These are phyloP conservation scores for Ascochyta viciae-villosae DNA, from an alignment of 2,329 filamentous ascomycete genomes.

Conservation along the genomic window DNA sequence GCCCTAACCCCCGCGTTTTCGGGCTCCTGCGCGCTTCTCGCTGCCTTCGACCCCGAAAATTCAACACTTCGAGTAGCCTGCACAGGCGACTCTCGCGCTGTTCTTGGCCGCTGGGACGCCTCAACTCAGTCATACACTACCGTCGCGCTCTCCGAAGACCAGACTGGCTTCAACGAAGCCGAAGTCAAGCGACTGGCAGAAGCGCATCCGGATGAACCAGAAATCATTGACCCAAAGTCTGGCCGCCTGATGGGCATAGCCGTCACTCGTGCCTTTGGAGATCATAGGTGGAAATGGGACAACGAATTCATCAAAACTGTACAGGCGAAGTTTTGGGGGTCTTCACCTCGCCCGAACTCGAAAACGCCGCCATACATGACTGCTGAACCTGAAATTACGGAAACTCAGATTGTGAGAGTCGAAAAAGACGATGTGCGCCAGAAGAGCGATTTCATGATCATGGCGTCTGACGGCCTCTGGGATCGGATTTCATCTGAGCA, in stretches of 20 bases:
- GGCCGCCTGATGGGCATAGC: conserved; percentile 69
- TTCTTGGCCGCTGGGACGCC: conserved; percentile 62
- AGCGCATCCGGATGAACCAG: conserved; percentile 69
- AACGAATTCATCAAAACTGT: conserved; percentile 56
- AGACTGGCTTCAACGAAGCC: conserved; percentile 67
- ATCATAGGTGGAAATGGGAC: conserved; percentile 72
- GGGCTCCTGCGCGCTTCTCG: conserved; percentile 70
- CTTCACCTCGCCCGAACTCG: conserved; percentile 52
- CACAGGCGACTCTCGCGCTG: conserved; percentile 71
- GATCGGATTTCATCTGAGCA: conserved; percentile 65
- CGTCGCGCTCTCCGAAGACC: conserved; percentile 67
- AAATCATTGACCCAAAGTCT: conserved; percentile 59
- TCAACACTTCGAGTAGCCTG: conserved; percentile 68
- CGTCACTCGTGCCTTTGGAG: conserved; percentile 72
- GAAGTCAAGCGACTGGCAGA: conserved; percentile 63
- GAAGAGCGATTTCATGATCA: conserved; percentile 64
- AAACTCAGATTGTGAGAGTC: conserved; percentile 58
- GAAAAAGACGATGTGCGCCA: conserved; percentile 32
- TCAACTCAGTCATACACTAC: conserved; percentile 57
- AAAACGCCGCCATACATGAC: conserved; percentile 71
- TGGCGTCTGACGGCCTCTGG: conserved; percentile 73
- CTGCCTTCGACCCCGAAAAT: conserved; percentile 64
- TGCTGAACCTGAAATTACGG: conserved; percentile 69
- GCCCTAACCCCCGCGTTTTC: conserved; percentile 51
- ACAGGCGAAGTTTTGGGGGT: conserved; percentile 59